These are phyloP conservation scores for Guadua angustifolia DNA, from an alignment of 176 grass and related monocot species.

Conservation along the genomic window DNA sequence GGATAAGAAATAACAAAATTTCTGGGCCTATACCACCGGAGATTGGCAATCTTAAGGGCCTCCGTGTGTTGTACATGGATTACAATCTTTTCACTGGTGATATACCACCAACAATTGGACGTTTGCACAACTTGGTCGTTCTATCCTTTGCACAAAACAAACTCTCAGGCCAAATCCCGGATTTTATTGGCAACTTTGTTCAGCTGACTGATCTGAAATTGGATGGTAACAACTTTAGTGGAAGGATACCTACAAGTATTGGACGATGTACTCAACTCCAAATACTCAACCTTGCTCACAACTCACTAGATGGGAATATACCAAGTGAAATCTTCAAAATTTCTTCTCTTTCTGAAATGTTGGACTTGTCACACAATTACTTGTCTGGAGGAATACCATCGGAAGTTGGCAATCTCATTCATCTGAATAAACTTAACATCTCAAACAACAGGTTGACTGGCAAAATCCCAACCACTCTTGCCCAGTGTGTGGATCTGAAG, in stretches of 20 bases:
- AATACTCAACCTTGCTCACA: conserved; percentile 59
- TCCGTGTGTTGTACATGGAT: conserved; percentile 39
- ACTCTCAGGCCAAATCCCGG: conserved; percentile 50
- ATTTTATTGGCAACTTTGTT: conserved; percentile 43
- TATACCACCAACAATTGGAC: conserved; percentile 56
- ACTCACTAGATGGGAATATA: conserved; percentile 52
- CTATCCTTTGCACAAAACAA: conserved; percentile 45
- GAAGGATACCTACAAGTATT: conserved; percentile 49
- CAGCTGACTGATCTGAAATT: conserved; percentile 45
- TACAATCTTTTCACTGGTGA: conserved; percentile 50
- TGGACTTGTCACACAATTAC: conserved; percentile 66
- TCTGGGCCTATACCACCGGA: conserved; percentile 44
- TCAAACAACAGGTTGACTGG: conserved; percentile 57
- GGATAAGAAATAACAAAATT: conserved; percentile 41
- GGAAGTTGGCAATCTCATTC: conserved; percentile 53
- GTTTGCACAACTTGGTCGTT: conserved; percentile 30
- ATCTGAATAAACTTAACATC: conserved; percentile 22
- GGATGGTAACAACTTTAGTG: conserved; percentile 48
- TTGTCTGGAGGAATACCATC: conserved; percentile 42
- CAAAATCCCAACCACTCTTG: conserved; percentile 43
- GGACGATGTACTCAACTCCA: conserved; percentile 37
- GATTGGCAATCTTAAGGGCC: conserved; percentile 43
- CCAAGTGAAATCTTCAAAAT: conserved; percentile 45
- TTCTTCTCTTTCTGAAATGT: conserved; percentile 23
- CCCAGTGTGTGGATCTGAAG: conserved; percentile 46